A percentile compares a stretch with the other conserved stretches of the same genome.
Conservation (phyloP, 108 stramenopile genomes). For the Fragilaria radians region DNA sequence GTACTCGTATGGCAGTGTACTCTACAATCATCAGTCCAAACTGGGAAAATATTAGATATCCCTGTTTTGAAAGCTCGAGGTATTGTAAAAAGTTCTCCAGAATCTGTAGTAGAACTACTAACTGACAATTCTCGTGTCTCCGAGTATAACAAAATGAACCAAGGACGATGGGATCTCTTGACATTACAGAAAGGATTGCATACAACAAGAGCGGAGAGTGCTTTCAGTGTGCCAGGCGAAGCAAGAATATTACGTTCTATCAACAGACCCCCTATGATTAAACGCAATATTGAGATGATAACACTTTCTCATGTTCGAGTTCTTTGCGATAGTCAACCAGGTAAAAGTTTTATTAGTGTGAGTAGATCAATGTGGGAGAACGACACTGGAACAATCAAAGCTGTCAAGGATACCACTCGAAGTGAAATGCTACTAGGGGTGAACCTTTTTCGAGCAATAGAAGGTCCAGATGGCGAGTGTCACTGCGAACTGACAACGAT, state of each 20-base stretch:
- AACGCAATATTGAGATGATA: conserved; percentile 44
- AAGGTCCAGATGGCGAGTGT: conserved; percentile 6
- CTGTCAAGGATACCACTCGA: conserved; percentile 19
- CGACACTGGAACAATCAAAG: conserved; percentile 15
- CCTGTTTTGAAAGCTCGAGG: conserved; percentile 59
- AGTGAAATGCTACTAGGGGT: conserved; percentile 60
- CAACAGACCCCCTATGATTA: conserved; percentile 38
- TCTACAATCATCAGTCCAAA: conserved; percentile 22
- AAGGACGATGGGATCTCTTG: conserved; percentile 48
- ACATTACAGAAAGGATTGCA: conserved; percentile 27
- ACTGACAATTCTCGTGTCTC: conserved; percentile 38
- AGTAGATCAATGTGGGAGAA: conserved; percentile 56
- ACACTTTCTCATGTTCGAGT: conserved; percentile 38
- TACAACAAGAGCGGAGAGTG: conserved; percentile 23
- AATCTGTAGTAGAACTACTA: conserved; percentile 37
- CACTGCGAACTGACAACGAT: conserved; percentile 48
- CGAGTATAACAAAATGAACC: conserved; percentile 57
- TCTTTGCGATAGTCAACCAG: conserved; percentile 15
- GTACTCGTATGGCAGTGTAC: conserved; percentile 30
- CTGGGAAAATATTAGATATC: conserved; percentile 33
- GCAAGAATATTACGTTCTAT: conserved; percentile 42
- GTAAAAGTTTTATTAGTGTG: conserved; percentile 49
- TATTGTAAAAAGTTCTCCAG: conserved; percentile 34
- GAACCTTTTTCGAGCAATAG: conserved; percentile 37
- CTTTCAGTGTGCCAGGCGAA: conserved; percentile 31